Conservation (phyloP, 2,329 filamentous ascomycete species). For the Fusarium sp. region DNA sequence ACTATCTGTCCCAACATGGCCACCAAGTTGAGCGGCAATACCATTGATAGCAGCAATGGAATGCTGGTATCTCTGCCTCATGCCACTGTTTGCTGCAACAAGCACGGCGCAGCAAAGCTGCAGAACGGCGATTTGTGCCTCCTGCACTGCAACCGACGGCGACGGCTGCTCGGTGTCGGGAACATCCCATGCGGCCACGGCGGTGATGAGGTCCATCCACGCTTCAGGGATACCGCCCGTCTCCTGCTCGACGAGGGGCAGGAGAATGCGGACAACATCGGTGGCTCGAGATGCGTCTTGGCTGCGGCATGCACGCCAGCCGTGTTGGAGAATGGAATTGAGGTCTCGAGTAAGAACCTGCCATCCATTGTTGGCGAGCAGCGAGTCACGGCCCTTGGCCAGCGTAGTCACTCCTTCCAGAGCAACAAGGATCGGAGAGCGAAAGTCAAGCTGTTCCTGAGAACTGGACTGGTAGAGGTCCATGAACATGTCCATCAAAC, state of each 20-base stretch:
- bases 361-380: slow-evolving; percentile 71
- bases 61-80: slow-evolving; percentile 66
- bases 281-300: slow-evolving; percentile 62
- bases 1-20: slow-evolving; percentile 49
- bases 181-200: slow-evolving; percentile 64
- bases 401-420: slow-evolving; percentile 71
- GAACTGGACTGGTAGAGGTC: slow-evolving; percentile 69
- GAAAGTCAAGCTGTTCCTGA: slow-evolving; percentile 64
- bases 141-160: slow-evolving; percentile 52
- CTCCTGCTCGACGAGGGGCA: slow-evolving; percentile 67
- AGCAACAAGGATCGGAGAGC: slow-evolving; percentile 71
- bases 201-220: slow-evolving; percentile 71
- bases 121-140: slow-evolving; percentile 68
- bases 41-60: slow-evolving; percentile 67
- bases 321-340: slow-evolving; percentile 57
- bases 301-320: slow-evolving; percentile 44
- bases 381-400: slow-evolving; percentile 62
- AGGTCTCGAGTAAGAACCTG: slow-evolving; percentile 67
- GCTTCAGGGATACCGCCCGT: slow-evolving; percentile 62
- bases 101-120: slow-evolving; percentile 71
- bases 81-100: slow-evolving; percentile 60
- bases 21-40: slow-evolving; percentile 61
- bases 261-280: slow-evolving; percentile 70
- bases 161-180: slow-evolving; percentile 48
- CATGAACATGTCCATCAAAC: slow-evolving; percentile 75